Percentiles rank a stretch among this genome's conserved stretches.
These are phyloP conservation scores for Camellia lanceoleosa DNA, from an alignment of 148 eudicot genomes.

Conservation along the genomic window DNA sequence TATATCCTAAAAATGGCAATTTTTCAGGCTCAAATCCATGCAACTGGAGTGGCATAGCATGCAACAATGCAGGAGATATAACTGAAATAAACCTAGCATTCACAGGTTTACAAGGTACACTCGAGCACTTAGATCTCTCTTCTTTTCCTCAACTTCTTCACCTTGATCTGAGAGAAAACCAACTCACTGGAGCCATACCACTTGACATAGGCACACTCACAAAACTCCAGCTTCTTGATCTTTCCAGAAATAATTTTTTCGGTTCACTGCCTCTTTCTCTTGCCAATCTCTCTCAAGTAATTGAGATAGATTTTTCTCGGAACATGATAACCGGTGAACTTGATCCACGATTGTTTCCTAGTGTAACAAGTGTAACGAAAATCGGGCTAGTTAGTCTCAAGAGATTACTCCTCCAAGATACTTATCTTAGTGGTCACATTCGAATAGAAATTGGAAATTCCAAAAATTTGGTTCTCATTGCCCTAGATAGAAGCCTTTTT, in stretches of 20 bases:
- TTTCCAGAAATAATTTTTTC: not conserved
- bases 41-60: constrained; percentile 2
- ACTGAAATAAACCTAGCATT: not conserved
- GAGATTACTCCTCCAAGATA: not conserved
- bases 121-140: not conserved
- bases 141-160: constrained; percentile 6
- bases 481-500: not conserved
- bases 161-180: not conserved
- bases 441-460: not conserved
- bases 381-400: not conserved
- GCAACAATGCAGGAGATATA: not conserved
- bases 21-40: not conserved
- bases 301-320: not conserved
- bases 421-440: not conserved
- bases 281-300: not conserved
- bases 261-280: constrained; percentile 8
- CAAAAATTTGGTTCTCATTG: not conserved
- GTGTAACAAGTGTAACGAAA: not conserved
- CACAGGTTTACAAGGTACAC: constrained; percentile 8
- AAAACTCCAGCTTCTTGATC: constrained; percentile 2
- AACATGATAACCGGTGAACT: constrained; percentile 1
- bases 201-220: not conserved
- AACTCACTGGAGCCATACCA: not conserved
- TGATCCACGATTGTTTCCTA: not conserved
- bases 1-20: not conserved